Evolutionary conservation across 116 monocot species (phyloP).

Genomic region (Cymodocea nodosa): DNA sequence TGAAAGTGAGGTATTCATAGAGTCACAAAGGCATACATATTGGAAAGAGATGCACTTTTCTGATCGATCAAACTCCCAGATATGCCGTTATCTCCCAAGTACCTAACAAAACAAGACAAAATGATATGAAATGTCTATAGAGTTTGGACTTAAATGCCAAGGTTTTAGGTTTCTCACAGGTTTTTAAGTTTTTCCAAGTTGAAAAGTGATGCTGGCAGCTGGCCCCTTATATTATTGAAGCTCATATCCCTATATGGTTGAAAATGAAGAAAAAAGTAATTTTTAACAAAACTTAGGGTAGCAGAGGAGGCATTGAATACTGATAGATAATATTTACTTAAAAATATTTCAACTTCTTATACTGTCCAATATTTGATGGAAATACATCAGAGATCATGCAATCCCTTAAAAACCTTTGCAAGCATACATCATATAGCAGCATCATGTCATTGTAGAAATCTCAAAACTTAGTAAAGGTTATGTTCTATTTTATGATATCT

Average conservation of each 20-base stretch:
- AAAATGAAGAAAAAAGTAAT: neutral
- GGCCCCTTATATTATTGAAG: constrained; percentile 87
- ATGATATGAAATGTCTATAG: neutral
- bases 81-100: constrained; percentile 83
- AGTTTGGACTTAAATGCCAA: neutral
- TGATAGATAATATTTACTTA: constrained; percentile 5
- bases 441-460: neutral
- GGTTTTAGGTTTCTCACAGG: constrained; percentile 30
- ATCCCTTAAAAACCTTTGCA: constrained; percentile 59
- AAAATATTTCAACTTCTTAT: constrained; percentile 29
- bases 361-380: constrained; percentile 39
- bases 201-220: constrained; percentile 60
- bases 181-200: constrained; percentile 32
- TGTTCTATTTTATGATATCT: neutral
- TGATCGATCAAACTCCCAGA: constrained; percentile 41
- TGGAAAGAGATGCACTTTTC: constrained; percentile 37
- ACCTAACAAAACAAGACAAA: constrained; percentile 27
- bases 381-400: constrained; percentile 51
- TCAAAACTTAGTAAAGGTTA: neutral
- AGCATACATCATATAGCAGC: neutral
- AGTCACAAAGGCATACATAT: constrained; percentile 39
- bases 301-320: neutral
- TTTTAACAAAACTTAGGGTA: neutral
- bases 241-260: constrained; percentile 62
- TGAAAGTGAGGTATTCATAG: too few relatives aligned